These are phyloP conservation scores for Mycena rebaudengoi DNA, from an alignment of 768 basidiomycete genomes.

Conservation along the genomic window DNA sequence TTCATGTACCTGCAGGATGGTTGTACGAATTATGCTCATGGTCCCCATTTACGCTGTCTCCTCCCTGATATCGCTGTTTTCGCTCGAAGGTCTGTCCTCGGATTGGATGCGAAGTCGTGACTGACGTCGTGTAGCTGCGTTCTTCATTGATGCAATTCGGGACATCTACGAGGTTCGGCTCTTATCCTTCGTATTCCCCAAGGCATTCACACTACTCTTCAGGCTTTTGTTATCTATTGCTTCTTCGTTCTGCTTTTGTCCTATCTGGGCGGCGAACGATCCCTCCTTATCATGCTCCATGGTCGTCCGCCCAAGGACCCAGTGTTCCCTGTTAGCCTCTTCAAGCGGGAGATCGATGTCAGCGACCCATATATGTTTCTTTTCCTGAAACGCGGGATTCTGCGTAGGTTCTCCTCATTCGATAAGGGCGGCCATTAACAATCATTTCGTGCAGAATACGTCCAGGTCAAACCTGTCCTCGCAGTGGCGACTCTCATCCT, in stretches of 20 bases:
- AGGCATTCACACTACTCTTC: neutral
- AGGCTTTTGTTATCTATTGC: slow-evolving; percentile 96
- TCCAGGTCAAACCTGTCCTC: slow-evolving; percentile 93
- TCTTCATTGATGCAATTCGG: slow-evolving; percentile 93
- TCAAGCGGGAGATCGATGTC: slow-evolving; percentile 87
- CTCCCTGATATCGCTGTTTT: slow-evolving; percentile 92
- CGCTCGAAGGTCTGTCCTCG: slow-evolving; percentile 60
- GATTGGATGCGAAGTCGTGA: neutral
- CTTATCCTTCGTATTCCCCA: neutral
- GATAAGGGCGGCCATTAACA: neutral
- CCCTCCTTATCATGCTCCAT: slow-evolving; percentile 89
- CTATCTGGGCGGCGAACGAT: slow-evolving; percentile 93
- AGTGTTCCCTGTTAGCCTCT: slow-evolving; percentile 86
- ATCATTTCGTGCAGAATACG: slow-evolving; percentile 77
- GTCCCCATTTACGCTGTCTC: slow-evolving; percentile 92
- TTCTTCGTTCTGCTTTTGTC: slow-evolving; percentile 86
- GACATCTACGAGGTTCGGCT: slow-evolving; percentile 92
- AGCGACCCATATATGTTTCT: slow-evolving; percentile 96
- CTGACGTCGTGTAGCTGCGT: slow-evolving; percentile 65
- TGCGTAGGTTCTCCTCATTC: slow-evolving; percentile 64
- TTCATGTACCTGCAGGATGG: slow-evolving; percentile 65
- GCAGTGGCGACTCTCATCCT: slow-evolving; percentile 86
- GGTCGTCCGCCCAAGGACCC: slow-evolving; percentile 90
- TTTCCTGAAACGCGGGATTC: slow-evolving; percentile 92
- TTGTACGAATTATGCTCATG: slow-evolving; percentile 97